Percentiles rank a stretch among this genome's conserved stretches.
Evolutionary conservation across 2,329 filamentous ascomycete species (phyloP).

Genomic region (Raffaelea ambrosiae): DNA sequence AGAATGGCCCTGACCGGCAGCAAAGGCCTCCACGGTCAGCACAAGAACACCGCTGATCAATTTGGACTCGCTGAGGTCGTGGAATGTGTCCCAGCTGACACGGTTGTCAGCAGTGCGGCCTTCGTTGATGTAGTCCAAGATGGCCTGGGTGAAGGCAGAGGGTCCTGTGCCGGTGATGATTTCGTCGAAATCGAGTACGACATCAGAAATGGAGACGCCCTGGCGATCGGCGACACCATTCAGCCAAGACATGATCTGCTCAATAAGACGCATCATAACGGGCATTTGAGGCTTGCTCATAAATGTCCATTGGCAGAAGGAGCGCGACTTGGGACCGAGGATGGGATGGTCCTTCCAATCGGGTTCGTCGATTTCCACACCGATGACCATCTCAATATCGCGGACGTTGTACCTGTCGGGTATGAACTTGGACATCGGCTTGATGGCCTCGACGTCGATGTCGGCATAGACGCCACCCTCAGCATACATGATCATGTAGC

Average conservation of each 20-base stretch:
- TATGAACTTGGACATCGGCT: slow-evolving; percentile 42
- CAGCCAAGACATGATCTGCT: slow-evolving; percentile 61
- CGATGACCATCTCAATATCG: slow-evolving; percentile 64
- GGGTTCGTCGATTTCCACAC: slow-evolving; percentile 63
- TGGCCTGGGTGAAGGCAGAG: slow-evolving; percentile 58
- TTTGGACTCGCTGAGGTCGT: slow-evolving; percentile 57
- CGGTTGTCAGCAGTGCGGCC: slow-evolving; percentile 26
- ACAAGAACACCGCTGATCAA: slow-evolving; percentile 57
- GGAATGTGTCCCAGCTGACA: slow-evolving; percentile 57
- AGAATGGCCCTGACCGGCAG: slow-evolving; percentile 64
- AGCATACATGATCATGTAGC: slow-evolving; percentile 60
- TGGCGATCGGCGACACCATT: slow-evolving; percentile 51
- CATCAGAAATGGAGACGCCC: slow-evolving; percentile 46
- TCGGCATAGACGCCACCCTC: slow-evolving; percentile 48
- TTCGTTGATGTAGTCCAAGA: slow-evolving; percentile 55
- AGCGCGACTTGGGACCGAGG: slow-evolving; percentile 57
- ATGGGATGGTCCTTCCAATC: slow-evolving; percentile 55
- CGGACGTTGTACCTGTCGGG: slow-evolving; percentile 51
- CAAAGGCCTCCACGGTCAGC: slow-evolving; percentile 63
- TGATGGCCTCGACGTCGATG: slow-evolving; percentile 33
- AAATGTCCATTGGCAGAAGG: slow-evolving; percentile 71
- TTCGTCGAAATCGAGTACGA: slow-evolving; percentile 63
- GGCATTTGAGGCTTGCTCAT: slow-evolving; percentile 59
- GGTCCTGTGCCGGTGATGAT: slow-evolving; percentile 67
- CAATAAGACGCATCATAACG: slow-evolving; percentile 60